phyloP scores from a whole-genome alignment of 2,329 filamentous ascomycete species.

The Calonectria pauciramosa region DNA sequence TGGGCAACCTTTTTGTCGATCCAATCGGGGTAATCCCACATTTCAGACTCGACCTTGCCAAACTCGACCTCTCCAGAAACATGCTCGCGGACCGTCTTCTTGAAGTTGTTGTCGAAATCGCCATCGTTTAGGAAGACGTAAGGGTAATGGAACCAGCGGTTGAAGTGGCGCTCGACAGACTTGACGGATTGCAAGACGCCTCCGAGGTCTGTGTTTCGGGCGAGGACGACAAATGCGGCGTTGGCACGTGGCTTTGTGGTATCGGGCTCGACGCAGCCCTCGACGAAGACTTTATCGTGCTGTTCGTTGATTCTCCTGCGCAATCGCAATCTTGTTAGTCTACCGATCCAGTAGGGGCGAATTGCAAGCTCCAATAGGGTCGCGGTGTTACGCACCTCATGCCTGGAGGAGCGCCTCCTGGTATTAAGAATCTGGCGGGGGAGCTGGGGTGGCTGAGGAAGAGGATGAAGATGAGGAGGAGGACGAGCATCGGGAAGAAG shows the following conservation, averaged over 20 bases:
- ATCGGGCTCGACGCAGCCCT: constrained; percentile 87
- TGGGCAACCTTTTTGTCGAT: constrained; percentile 93
- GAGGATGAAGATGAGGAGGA: constrained; percentile 90
- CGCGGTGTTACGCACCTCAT: constrained; percentile 77
- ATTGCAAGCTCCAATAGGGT: background rate
- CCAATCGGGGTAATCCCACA: constrained; percentile 99
- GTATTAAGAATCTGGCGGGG: constrained; percentile 86
- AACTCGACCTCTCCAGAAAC: constrained; percentile 92
- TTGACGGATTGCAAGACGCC: constrained; percentile 97
- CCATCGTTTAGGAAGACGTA: constrained; percentile 99
- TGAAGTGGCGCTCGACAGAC: constrained; percentile 98
- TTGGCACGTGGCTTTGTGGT: constrained; percentile 87
- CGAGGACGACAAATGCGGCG: constrained; percentile 94
- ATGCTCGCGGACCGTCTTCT: constrained; percentile 87
- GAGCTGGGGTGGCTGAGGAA: constrained; percentile 91
- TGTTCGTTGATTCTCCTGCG: constrained; percentile 94
- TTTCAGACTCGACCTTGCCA: constrained; percentile 88
- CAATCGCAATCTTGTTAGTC: constrained; percentile 33
- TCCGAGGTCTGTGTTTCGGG: constrained; percentile 95
- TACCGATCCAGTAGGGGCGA: background rate
- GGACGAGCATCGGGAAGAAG: constrained; percentile 90
- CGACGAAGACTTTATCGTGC: constrained; percentile 96
- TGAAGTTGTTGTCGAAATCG: constrained; percentile 96
- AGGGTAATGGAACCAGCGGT: constrained; percentile 98
- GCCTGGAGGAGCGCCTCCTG: constrained; percentile 86